Evolutionary conservation across 2,329 filamentous ascomycete genomes (phyloP).

Genomic region (Rhynchosporium agropyri): DNA sequence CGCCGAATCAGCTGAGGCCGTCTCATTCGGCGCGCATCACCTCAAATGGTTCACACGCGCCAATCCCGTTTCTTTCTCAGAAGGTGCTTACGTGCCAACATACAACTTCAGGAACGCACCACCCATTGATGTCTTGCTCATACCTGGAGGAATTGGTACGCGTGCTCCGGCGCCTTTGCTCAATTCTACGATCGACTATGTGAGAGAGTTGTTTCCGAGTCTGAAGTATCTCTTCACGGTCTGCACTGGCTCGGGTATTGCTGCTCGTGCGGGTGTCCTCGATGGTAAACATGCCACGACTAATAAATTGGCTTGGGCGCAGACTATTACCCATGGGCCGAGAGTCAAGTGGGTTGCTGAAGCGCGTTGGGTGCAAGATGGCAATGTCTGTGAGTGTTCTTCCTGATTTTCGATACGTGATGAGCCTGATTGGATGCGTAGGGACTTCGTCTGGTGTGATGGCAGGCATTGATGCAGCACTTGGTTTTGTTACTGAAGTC

Average conservation of each 20-base stretch:
- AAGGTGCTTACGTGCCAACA: constrained; percentile 24
- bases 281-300: constrained; percentile 64
- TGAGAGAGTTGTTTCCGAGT: constrained; percentile 48
- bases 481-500: constrained; percentile 57
- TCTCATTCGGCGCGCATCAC: neutral
- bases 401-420: neutral
- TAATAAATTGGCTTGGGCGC: constrained; percentile 62
- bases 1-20: neutral
- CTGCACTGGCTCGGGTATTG: constrained; percentile 65
- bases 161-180: constrained; percentile 42
- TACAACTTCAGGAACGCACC: constrained; percentile 31
- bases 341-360: constrained; percentile 61
- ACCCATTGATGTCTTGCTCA: constrained; percentile 50
- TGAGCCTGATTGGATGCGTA: neutral
- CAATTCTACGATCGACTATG: constrained; percentile 48
- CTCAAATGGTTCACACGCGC: neutral
- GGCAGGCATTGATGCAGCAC: constrained; percentile 63
- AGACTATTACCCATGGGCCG: constrained; percentile 51
- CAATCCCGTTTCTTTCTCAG: neutral
- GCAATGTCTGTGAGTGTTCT: constrained; percentile 57
- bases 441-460: constrained; percentile 61
- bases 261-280: constrained; percentile 61
- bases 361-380: constrained; percentile 67
- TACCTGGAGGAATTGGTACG: constrained; percentile 64
- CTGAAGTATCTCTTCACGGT: constrained; percentile 60